phyloP scores from a whole-genome alignment of 768 basidiomycete genomes.

The Tricholoma hemisulphureum region DNA sequence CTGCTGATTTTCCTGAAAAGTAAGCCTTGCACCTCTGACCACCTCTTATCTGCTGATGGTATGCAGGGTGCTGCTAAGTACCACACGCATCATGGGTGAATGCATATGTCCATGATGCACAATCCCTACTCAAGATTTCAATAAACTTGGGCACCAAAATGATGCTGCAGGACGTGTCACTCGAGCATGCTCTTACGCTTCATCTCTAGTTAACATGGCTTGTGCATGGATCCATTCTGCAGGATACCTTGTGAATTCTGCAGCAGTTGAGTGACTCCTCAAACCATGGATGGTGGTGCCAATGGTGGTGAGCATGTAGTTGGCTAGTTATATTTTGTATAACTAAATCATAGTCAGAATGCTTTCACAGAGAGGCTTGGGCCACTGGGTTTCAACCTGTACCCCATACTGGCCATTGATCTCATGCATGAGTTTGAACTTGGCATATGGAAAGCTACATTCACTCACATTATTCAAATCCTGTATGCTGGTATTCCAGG shows the following conservation, averaged over 20 bases:
- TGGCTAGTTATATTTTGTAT: background rate
- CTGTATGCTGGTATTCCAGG: constrained; percentile 13
- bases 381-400: constrained; percentile 4
- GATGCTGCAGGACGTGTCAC: too few relatives aligned
- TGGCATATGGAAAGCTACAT: constrained; percentile 32
- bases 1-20: constrained; percentile 36
- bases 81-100: background rate
- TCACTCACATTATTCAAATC: constrained; percentile 31
- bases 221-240: too few relatives aligned
- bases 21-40: constrained; percentile 5
- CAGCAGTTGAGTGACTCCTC: too few relatives aligned
- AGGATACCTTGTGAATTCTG: too few relatives aligned
- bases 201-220: too few relatives aligned
- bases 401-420: constrained; percentile 25
- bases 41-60: background rate
- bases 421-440: constrained; percentile 37
- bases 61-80: background rate
- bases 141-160: too few relatives aligned
- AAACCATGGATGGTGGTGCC: background rate
- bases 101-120: too few relatives aligned
- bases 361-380: constrained; percentile 28
- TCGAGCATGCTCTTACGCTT: too few relatives aligned
- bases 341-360: constrained; percentile 26
- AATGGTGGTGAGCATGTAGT: background rate
- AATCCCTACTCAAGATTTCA: too few relatives aligned